These are phyloP conservation scores for Syncephalastrum sp. DNA, from an alignment of 371 early-diverging fungal species.

Conservation along the genomic window DNA sequence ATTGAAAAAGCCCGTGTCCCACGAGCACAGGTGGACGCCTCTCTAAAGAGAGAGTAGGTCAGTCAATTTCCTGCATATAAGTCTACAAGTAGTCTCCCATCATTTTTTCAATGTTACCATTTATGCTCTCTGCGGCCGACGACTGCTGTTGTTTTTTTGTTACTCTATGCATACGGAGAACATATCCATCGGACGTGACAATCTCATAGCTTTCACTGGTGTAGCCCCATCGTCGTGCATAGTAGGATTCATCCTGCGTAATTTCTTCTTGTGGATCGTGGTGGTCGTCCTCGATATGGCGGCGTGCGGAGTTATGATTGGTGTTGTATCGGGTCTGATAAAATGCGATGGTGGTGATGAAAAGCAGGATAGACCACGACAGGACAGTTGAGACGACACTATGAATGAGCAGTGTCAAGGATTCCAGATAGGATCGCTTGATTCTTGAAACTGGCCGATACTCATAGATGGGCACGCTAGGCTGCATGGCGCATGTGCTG, in stretches of 20 bases:
- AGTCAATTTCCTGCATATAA: neutral
- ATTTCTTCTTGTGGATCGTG: conserved; percentile 24
- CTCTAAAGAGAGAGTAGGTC: conserved; percentile 11
- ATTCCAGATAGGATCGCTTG: too few relatives aligned
- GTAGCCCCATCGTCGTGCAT: conserved; percentile 41
- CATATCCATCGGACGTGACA: conserved; percentile 46
- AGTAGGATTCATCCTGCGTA: conserved; percentile 31
- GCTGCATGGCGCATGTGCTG: too few relatives aligned
- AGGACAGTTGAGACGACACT: neutral
- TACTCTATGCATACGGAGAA: conserved; percentile 39
- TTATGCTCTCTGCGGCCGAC: neutral
- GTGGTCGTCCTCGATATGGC: neutral
- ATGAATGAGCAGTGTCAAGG: too few relatives aligned
- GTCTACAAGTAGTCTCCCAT: neutral
- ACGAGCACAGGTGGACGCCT: conserved; percentile 44
- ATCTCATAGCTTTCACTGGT: conserved; percentile 29
- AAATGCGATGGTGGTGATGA: conserved; percentile 4
- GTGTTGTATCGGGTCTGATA: conserved; percentile 1
- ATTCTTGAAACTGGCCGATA: too few relatives aligned
- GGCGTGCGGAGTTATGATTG: neutral
- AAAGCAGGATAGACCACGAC: neutral
- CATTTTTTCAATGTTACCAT: neutral
- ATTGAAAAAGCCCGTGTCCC: conserved; percentile 65
- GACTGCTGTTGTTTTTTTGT: neutral
- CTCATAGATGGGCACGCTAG: too few relatives aligned